A percentile compares a stretch with the other conserved stretches of the same genome.
Conservation (phyloP, 2,329 filamentous ascomycete species). For the Arthrobotrys sphaeroides region DNA sequence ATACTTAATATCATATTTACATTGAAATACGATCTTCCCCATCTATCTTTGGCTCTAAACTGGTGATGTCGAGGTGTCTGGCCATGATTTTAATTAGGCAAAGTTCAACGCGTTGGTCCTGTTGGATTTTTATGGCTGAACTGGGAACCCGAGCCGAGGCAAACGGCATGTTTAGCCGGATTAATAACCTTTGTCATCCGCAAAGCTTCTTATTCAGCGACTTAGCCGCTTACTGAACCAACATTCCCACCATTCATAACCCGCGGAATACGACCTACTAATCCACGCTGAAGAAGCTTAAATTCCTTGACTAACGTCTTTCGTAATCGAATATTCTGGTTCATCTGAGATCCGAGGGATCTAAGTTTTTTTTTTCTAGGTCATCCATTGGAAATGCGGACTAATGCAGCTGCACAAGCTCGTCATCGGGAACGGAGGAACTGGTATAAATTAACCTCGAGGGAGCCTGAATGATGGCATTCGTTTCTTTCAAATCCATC, state of each 20-base stretch:
- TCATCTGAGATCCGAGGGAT: not conserved
- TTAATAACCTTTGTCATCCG: constrained; percentile 42
- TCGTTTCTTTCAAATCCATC: constrained; percentile 31
- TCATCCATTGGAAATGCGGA: constrained; percentile 53
- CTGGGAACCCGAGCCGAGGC: not conserved
- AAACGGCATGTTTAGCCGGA: constrained; percentile 6
- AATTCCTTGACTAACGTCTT: constrained; percentile 35
- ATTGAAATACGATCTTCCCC: not conserved
- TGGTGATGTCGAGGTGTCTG: not conserved
- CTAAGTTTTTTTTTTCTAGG: constrained; percentile 23
- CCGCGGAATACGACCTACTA: constrained; percentile 15
- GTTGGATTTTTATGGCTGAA: not conserved
- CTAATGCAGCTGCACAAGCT: constrained; percentile 9
- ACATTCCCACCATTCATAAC: not conserved
- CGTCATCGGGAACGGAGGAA: constrained; percentile 22
- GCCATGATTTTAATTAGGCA: not conserved
- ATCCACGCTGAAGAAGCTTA: constrained; percentile 8
- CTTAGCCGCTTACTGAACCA: constrained; percentile 39
- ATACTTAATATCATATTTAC: not conserved
- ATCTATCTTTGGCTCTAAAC: not conserved
- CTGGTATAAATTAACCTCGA: constrained; percentile 43
- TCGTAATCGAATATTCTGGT: constrained; percentile 44
- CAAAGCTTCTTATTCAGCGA: constrained; percentile 23
- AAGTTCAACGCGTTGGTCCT: not conserved
- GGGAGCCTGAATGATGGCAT: constrained; percentile 30